A percentile compares a stretch with the other conserved stretches of the same genome.
Evolutionary conservation across 768 basidiomycete genomes (phyloP).

Genomic region (Boletus speciosus): DNA sequence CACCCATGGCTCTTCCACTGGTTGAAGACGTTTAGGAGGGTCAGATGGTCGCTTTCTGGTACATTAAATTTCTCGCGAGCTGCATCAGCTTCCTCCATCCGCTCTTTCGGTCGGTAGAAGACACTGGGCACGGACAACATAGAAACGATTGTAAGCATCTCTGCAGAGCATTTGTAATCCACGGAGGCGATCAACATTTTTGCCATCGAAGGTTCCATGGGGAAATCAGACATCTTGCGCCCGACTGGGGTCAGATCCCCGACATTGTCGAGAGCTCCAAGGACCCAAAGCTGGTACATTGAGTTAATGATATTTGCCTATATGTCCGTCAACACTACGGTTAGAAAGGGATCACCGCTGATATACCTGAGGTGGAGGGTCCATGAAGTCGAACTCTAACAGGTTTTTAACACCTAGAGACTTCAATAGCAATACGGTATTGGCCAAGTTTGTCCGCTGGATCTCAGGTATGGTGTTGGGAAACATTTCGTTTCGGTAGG

Average conservation of each 20-base stretch:
- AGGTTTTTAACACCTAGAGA: slow-evolving; percentile 96
- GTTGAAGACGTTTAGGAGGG: slow-evolving; percentile 91
- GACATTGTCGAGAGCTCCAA: slow-evolving; percentile 94
- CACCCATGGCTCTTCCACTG: slow-evolving; percentile 98
- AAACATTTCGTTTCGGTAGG: slow-evolving; percentile 94
- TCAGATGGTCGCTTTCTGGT: slow-evolving; percentile 96
- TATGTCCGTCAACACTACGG: neutral
- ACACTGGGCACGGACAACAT: slow-evolving; percentile 99
- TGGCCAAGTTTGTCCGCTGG: slow-evolving; percentile 95
- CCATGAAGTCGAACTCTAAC: slow-evolving; percentile 99
- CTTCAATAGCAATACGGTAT: slow-evolving; percentile 92
- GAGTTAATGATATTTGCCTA: slow-evolving; percentile 97
- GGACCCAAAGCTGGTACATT: slow-evolving; percentile 99
- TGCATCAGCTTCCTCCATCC: slow-evolving; percentile 97
- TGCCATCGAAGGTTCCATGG: slow-evolving; percentile 98
- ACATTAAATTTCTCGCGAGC: slow-evolving; percentile 98
- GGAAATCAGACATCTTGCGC: slow-evolving; percentile 98
- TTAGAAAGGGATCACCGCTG: neutral
- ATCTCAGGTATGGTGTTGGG: slow-evolving; percentile 97
- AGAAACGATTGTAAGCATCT: slow-evolving; percentile 98
- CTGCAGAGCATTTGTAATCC: slow-evolving; percentile 87
- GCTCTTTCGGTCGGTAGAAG: slow-evolving; percentile 95
- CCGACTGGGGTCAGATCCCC: slow-evolving; percentile 93
- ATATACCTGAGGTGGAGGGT: slow-evolving; percentile 95
- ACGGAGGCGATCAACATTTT: slow-evolving; percentile 95